Evolutionary conservation across 1,284 basidiomycete genomes (phyloP), one percentile per base, ranked within the genome.

Genomic region (Inonotus obliquus): DNA sequence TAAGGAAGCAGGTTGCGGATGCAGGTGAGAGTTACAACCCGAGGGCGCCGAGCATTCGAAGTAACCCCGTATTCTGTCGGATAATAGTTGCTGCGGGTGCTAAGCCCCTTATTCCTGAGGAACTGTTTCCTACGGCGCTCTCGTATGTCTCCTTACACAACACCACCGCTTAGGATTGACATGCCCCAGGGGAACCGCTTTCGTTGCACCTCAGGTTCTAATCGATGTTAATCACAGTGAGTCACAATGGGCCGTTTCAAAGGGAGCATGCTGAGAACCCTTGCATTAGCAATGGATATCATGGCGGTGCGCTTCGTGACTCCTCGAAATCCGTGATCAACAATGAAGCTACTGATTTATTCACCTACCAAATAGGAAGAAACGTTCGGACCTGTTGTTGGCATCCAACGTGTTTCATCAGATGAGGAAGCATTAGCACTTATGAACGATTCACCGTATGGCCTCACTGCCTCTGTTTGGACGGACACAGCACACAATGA

Each of bases 401-500:
- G 94, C 7, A 94, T 98, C 66, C 91, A 93, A 76, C 37, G 89
- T 84, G 91, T 94, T 23, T 78, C 81, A 13, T 86, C 86, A 0
- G 94, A 96, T 69, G 86, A 88, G 55, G 93, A 96, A 72, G 95
- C 95, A 0, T 77, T 98, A 61, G 71, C 76, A 37, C 81, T 97
- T 35, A 98, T 98, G 92, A 98, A 98, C 74, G 94, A 98, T 74
- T 97, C 94, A n/a, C 84, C 83, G 1, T 98, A 96, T 71, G 96
- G 96, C 13, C 80, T 98, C 37, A 98, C 96, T 1, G 92, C 93
- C 1, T 94, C 92, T 19, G 75, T 98, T 32, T 98, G 96, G 96
- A 97, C 96, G 0, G 82, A 92, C 69, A 84, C 82, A 1, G 78
- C 80, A 39, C 74, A 73, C 9, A 81, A 85, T 60, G 69, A 78